phyloP scores from a whole-genome alignment of 2,329 filamentous ascomycete genomes.

The Lecanicillium sp. region DNA sequence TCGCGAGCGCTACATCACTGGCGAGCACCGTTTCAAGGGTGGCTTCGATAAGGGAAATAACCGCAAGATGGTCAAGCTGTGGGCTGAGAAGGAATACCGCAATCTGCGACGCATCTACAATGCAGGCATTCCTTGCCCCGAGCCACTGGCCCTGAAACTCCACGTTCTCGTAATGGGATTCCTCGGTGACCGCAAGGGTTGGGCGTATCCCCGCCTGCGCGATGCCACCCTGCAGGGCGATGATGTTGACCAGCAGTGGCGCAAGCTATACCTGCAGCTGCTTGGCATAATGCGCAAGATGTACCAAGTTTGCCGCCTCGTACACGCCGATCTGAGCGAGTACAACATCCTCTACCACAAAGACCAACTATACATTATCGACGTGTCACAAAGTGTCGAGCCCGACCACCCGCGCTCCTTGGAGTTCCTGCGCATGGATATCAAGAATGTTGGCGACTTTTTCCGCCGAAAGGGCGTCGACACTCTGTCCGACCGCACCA shows the following conservation, averaged over 20 bases:
- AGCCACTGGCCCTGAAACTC: slow-evolving; percentile 81
- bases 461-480: slow-evolving; percentile 83
- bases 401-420: slow-evolving; percentile 88
- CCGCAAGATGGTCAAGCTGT: slow-evolving; percentile 94
- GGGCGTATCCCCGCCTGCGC: slow-evolving; percentile 79
- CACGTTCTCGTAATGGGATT: slow-evolving; percentile 96
- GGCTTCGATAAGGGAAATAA: slow-evolving; percentile 94
- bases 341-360: slow-evolving; percentile 95
- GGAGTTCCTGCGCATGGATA: slow-evolving; percentile 95
- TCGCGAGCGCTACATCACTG: slow-evolving; percentile 88
- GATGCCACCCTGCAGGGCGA: slow-evolving; percentile 70
- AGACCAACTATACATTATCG: slow-evolving; percentile 80
- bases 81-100: slow-evolving; percentile 97
- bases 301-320: slow-evolving; percentile 85
- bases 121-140: slow-evolving; percentile 82
- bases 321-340: slow-evolving; percentile 95
- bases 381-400: slow-evolving; percentile 95
- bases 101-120: slow-evolving; percentile 80
- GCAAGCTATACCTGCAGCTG: slow-evolving; percentile 71
- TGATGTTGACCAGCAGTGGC: slow-evolving; percentile 66
- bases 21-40: slow-evolving; percentile 83
- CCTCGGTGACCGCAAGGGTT: slow-evolving; percentile 77
- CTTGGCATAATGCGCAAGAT: slow-evolving; percentile 84
- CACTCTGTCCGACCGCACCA: slow-evolving; percentile 66
- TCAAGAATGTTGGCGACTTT: slow-evolving; percentile 94